Percentiles rank a stretch among this genome's conserved stretches.
These are phyloP conservation scores for Trichoderma simmonsii DNA, from an alignment of 2,329 filamentous ascomycete species.

Conservation along the genomic window DNA sequence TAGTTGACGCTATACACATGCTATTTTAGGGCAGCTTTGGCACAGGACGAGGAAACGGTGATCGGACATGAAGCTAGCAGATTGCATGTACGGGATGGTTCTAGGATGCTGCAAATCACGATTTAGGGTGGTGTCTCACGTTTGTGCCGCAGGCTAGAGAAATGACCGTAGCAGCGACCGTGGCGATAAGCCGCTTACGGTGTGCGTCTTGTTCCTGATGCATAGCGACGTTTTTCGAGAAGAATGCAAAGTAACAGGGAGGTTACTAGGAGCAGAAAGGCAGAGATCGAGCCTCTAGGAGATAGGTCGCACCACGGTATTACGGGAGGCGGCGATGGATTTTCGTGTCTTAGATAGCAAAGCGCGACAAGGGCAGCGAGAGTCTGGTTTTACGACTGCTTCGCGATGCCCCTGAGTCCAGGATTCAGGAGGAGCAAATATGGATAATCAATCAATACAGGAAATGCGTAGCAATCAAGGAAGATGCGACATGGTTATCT, in stretches of 20 bases:
- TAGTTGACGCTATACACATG: neutral
- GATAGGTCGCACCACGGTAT: neutral
- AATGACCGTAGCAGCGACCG: constrained; percentile 78
- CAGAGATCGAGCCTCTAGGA: neutral
- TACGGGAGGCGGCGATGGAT: neutral
- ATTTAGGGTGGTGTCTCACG: constrained; percentile 46
- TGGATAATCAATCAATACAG: neutral
- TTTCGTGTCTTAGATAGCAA: neutral
- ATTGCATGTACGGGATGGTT: neutral
- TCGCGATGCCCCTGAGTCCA: constrained; percentile 2
- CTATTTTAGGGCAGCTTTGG: neutral
- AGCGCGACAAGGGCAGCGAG: constrained; percentile 4
- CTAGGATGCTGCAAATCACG: neutral
- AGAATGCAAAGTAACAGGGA: neutral
- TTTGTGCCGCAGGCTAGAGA: constrained; percentile 91
- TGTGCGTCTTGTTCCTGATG: constrained; percentile 13
- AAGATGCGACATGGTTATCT: neutral
- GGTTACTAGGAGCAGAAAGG: neutral
- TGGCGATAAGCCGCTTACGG: constrained; percentile 66
- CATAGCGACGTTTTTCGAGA: neutral
- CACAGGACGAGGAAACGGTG: neutral
- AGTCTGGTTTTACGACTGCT: neutral
- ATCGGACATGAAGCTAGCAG: neutral
- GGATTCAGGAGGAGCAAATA: neutral
- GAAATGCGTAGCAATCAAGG: neutral